Conservation (phyloP, 805 yeast genomes). For the Kluyveromyces aestuarii region DNA sequence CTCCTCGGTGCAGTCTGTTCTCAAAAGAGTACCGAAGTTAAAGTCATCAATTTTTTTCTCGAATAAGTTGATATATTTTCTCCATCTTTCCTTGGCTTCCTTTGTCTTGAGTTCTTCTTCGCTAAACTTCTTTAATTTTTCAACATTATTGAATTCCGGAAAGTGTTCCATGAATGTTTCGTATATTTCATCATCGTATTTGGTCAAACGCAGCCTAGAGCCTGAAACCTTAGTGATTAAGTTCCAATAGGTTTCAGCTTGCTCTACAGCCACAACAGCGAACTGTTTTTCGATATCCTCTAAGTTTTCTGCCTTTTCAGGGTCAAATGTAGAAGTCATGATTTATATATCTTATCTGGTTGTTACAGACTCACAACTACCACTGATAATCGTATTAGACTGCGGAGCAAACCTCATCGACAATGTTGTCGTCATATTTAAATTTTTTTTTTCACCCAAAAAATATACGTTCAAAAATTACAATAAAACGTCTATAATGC, state of each 20-base stretch:
- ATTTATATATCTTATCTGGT: background rate
- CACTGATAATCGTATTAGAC: too few species aligned
- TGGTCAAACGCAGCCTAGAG: conserved; percentile 64
- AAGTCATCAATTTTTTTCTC: conserved; percentile 77
- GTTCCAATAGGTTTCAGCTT: conserved; percentile 91
- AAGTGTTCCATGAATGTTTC: conserved; percentile 54
- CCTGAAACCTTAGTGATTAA: conserved; percentile 67
- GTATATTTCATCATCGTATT: conserved; percentile 62
- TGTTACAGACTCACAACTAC: background rate
- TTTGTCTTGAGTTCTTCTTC: conserved; percentile 80
- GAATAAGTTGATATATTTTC: conserved; percentile 72
- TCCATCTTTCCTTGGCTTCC: conserved; percentile 83
- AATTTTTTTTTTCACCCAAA: too few species aligned
- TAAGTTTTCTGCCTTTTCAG: conserved; percentile 88
- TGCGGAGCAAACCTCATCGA: background rate
- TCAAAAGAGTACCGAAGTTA: conserved; percentile 89
- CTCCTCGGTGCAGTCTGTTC: conserved; percentile 63
- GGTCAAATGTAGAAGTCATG: conserved; percentile 42
- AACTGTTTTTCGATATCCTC: conserved; percentile 96
- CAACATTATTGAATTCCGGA: conserved; percentile 76
- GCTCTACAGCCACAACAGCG: conserved; percentile 94
- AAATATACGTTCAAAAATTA: background rate
- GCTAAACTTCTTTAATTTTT: conserved; percentile 43
- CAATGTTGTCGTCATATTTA: too few species aligned
- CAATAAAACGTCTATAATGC: background rate